Conservation (phyloP, 345 rosid species). For the Gossypium herbaceum region DNA sequence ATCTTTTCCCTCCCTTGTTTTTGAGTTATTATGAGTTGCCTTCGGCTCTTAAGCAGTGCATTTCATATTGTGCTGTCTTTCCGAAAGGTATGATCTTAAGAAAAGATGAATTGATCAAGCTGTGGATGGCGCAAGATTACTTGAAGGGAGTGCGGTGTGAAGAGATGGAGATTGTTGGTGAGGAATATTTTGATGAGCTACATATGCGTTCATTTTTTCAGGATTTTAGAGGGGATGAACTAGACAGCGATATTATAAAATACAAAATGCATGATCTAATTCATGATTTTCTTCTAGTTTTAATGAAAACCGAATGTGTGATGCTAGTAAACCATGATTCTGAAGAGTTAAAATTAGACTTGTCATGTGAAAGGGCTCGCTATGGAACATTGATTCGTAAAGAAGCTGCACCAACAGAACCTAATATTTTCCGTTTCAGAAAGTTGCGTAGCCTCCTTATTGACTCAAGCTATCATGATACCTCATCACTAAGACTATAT, state of each 20-base stretch:
- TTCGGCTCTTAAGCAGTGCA: slow-evolving; percentile 7
- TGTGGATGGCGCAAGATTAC: slow-evolving; percentile 16
- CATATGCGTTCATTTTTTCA: slow-evolving; percentile 9
- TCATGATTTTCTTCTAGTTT: slow-evolving; percentile 14
- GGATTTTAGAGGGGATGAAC: not conserved
- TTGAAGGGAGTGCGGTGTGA: not conserved
- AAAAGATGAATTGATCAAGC: slow-evolving; percentile 18
- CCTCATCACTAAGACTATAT: not conserved
- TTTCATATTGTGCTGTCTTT: slow-evolving; percentile 14
- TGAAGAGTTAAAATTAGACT: not conserved
- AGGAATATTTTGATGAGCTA: slow-evolving; percentile 17
- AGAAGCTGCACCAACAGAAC: not conserved
- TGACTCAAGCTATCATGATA: not conserved
- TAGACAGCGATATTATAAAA: not conserved
- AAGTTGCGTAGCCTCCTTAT: slow-evolving; percentile 10
- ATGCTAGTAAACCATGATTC: not conserved
- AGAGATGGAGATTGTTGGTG: slow-evolving; percentile 11
- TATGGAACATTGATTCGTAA: not conserved
- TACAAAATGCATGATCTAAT: slow-evolving; percentile 11
- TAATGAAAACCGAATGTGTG: not conserved
- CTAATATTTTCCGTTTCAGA: not conserved
- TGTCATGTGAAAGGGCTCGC: not conserved
- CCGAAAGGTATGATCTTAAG: not conserved
- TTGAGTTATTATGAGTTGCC: slow-evolving; percentile 8
- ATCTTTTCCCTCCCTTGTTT: not conserved